Evolutionary conservation across 306 rosid species (phyloP).

Genomic region (Echinosophora koreensis): DNA sequence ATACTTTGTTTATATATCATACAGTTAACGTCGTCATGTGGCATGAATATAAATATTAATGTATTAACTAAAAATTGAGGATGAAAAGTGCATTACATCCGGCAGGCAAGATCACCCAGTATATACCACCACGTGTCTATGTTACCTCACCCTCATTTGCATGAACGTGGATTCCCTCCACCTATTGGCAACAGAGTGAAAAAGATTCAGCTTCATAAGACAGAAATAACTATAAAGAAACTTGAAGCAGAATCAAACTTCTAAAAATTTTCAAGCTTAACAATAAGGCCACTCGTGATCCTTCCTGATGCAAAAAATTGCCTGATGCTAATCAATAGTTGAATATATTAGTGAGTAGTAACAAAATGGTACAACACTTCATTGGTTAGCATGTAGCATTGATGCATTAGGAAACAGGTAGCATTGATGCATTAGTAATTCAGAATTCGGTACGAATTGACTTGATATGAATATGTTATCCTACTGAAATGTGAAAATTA

Average conservation of each 20-base stretch:
- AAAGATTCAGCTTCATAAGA: conserved; percentile 36
- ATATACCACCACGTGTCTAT: conserved; percentile 87
- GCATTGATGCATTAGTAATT: background rate
- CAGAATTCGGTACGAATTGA: background rate
- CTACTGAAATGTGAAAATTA: background rate
- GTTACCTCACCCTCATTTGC: conserved; percentile 79
- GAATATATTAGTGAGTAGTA: background rate
- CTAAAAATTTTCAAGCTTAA: background rate
- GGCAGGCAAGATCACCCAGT: conserved; percentile 95
- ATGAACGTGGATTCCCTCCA: conserved; percentile 90
- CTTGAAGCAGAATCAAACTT: conserved; percentile 29
- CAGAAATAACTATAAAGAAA: conserved; percentile 27
- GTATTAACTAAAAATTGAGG: conserved; percentile 30
- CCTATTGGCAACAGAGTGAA: conserved; percentile 61
- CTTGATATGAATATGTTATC: background rate
- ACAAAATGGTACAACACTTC: conserved; percentile 4
- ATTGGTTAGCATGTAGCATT: too few relatives aligned
- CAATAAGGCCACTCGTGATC: conserved; percentile 1
- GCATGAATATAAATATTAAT: background rate
- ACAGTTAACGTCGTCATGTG: background rate
- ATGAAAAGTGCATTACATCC: conserved; percentile 75
- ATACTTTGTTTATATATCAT: background rate
- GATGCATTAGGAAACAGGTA: background rate
- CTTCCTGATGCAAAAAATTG: conserved; percentile 11
- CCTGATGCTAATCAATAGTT: background rate